Evolutionary conservation across 2,329 filamentous ascomycete species (phyloP).

Genomic region (Leptoxyphium fumago): DNA sequence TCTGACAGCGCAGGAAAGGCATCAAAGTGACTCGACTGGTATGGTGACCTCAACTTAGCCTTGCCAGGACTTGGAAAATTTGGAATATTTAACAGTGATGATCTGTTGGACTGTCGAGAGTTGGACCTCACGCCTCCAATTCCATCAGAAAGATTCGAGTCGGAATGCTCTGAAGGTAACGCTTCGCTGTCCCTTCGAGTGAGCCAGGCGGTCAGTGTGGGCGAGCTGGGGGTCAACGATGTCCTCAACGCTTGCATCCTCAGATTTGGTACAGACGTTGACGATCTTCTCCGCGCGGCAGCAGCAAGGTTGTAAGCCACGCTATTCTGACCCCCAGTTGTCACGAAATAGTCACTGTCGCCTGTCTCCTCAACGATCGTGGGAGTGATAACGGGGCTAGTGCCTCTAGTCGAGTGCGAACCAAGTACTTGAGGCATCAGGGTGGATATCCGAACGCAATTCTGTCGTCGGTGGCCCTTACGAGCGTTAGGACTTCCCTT

Average conservation of each 20-base stretch:
- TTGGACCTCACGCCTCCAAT: background rate
- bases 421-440: slow-evolving; percentile 28
- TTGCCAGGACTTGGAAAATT: slow-evolving; percentile 20
- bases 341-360: slow-evolving; percentile 7
- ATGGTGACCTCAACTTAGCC: slow-evolving; percentile 4
- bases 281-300: slow-evolving; percentile 7
- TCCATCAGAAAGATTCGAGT: slow-evolving; percentile 1
- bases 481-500: slow-evolving; percentile 31
- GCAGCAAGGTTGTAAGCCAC: background rate
- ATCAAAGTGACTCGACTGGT: slow-evolving; percentile 1
- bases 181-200: slow-evolving; percentile 14
- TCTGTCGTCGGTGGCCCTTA: slow-evolving; percentile 29
- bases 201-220: slow-evolving; percentile 22
- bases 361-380: slow-evolving; percentile 25
- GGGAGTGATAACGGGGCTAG: slow-evolving; percentile 22
- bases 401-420: slow-evolving; percentile 17
- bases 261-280: slow-evolving; percentile 22
- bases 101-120: slow-evolving; percentile 1
- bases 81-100: slow-evolving; percentile 6
- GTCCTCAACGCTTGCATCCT: slow-evolving; percentile 21
- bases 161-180: background rate
- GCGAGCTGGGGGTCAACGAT: slow-evolving; percentile 26
- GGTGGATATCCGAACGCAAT: slow-evolving; percentile 30
- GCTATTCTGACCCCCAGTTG: background rate
- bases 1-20: too few relatives aligned